These are phyloP conservation scores for Neolentinus lepideus DNA, from an alignment of 1,284 basidiomycete species.

Conservation along the genomic window DNA sequence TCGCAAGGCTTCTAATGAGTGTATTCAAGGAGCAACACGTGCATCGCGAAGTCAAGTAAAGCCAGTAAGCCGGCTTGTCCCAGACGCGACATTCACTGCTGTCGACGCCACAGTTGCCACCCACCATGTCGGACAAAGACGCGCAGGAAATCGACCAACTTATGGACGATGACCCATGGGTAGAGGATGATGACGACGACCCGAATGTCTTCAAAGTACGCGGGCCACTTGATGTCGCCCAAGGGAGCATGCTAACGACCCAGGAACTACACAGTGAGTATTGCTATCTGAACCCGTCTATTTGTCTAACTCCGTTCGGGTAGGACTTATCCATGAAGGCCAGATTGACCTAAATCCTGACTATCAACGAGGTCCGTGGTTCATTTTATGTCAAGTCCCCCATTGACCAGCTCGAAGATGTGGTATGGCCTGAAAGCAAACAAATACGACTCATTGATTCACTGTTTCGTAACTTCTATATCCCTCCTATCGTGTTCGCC, in stretches of 20 bases:
- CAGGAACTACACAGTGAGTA: slow-evolving; percentile 1
- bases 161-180: not conserved
- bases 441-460: slow-evolving; percentile 71
- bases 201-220: not conserved
- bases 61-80: not conserved
- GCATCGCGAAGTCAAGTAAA: not conserved
- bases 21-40: not conserved
- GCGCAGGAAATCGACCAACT: not conserved
- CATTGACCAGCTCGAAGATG: slow-evolving; percentile 30
- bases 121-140: not conserved
- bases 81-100: not conserved
- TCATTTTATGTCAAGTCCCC: not conserved
- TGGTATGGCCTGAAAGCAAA: slow-evolving; percentile 67
- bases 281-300: not conserved
- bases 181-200: not conserved
- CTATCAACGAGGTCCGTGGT: slow-evolving; percentile 55
- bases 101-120: not conserved
- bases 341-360: slow-evolving; percentile 56
- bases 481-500: slow-evolving; percentile 70
- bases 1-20: not conserved
- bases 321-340: slow-evolving; percentile 58
- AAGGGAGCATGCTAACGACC: not conserved
- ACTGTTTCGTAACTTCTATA: slow-evolving; percentile 65
- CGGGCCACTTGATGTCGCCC: not conserved
- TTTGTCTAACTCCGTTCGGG: not conserved